A percentile compares a stretch with the other conserved stretches of the same genome.
phyloP scores from a whole-genome alignment of 176 grass and related monocot genomes.

The Triticum turgidum region DNA sequence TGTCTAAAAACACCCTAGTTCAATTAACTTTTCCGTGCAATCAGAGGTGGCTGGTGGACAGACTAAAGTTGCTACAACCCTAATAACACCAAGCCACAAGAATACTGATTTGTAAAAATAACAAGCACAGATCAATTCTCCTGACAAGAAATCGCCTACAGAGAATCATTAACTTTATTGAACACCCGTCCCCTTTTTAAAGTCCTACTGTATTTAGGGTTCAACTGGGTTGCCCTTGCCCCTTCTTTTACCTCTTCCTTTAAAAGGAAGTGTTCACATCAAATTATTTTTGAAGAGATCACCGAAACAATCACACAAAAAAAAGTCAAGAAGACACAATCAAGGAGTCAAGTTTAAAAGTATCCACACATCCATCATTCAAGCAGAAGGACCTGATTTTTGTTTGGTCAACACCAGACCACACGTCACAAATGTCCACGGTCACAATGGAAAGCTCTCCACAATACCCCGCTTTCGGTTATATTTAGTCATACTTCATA shows the following conservation, averaged over 20 bases:
- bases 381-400: constrained; percentile 13
- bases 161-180: no score
- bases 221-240: no score
- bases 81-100: not conserved
- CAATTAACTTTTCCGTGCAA: not conserved
- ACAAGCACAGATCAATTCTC: no score
- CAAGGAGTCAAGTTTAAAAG: not conserved
- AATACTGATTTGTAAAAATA: no score
- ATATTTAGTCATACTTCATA: constrained; percentile 38
- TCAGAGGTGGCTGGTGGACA: not conserved
- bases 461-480: not conserved
- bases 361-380: constrained; percentile 17
- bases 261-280: no score
- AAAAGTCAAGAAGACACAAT: not conserved
- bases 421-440: not conserved
- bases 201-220: no score
- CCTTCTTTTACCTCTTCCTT: no score
- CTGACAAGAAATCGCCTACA: no score
- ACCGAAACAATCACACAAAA: not conserved
- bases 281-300: not conserved
- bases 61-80: not conserved
- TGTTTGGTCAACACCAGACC: not conserved
- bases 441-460: constrained; percentile 21
- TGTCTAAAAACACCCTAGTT: not conserved
- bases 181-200: no score